Evolutionary conservation across 2,329 filamentous ascomycete species (phyloP), one percentile per base, ranked within the genome.

Genomic region (Whalleya microplaca): DNA sequence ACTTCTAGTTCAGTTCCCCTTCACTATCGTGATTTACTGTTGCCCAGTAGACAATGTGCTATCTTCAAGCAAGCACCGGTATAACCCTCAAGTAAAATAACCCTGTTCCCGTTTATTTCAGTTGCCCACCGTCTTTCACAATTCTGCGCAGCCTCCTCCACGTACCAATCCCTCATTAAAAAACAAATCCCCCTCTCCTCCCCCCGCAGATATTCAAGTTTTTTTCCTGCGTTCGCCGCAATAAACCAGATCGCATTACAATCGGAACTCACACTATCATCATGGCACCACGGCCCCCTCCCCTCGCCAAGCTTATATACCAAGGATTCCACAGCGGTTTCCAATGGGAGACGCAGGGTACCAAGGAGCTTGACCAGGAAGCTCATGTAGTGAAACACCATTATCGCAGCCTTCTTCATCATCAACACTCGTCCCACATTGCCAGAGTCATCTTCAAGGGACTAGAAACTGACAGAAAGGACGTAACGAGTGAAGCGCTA

Each of bases 341-440:
- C n/a, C 4, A 10, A 40, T 37, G 46, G 46, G 32, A 19, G 12
- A 48, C 46, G 6, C n/a, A 41, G 20, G 46, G 29, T 18, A 7
- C 4, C 21, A 21, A 41, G 8, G 12, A 41, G 9, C 20, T 7
- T 20, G 32, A 41, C 32, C 8, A 41, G 16, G 14, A 20, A n/a
- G n/a, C 20, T n/a, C 7, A n/a, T 7, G 20, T 27, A 21, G 19
- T 37, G 27, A 40, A 27, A n/a, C 47, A 57, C n/a, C 2, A 4
- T 1, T 43, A 40, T 3, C 56, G 45, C 4, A 41, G 40, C n/a
- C 58, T 64, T 2, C 41, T 62, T 1, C 55, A 52, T 6, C 21
- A 62, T 18, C 56, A 48, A 0, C 49, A 61, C 14, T 58, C 58
- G 0, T 48, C 41, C 10, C 58, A 59, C 16, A 18, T 62, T 12